Conservation (phyloP, 257 asterid genomes). For the Capsicum baccatum region DNA sequence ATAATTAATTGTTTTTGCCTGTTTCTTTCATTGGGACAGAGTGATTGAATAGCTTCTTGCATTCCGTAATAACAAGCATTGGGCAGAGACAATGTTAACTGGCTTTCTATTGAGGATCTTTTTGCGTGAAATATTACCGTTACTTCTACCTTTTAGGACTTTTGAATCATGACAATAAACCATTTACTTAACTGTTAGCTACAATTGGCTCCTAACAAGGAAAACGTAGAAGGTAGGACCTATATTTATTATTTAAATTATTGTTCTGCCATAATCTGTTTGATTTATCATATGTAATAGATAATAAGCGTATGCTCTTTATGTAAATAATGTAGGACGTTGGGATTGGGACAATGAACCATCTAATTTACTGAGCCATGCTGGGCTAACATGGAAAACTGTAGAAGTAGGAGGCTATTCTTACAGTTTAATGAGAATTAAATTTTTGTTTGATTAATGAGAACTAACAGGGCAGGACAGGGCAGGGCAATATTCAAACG, state of each 20-base stretch:
- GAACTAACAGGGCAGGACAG: too few species aligned
- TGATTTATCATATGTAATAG: neutral
- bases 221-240: neutral
- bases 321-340: neutral
- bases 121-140: neutral
- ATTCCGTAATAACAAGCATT: neutral
- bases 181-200: neutral
- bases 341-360: too few species aligned
- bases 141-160: neutral
- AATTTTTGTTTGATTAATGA: too few species aligned
- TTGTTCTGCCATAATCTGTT: neutral
- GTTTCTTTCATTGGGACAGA: neutral
- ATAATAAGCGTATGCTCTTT: neutral
- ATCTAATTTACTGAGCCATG: too few species aligned
- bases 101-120: constrained; percentile 3
- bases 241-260: neutral
- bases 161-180: neutral
- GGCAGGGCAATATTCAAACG: too few species aligned
- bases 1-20: neutral
- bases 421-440: too few species aligned
- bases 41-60: neutral
- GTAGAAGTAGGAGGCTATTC: too few species aligned
- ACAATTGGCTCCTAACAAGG: neutral
- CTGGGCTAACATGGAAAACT: too few species aligned
- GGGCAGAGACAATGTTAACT: neutral